Conservation (phyloP, 2,329 filamentous ascomycete genomes). For the Phialophora verrucosa region DNA sequence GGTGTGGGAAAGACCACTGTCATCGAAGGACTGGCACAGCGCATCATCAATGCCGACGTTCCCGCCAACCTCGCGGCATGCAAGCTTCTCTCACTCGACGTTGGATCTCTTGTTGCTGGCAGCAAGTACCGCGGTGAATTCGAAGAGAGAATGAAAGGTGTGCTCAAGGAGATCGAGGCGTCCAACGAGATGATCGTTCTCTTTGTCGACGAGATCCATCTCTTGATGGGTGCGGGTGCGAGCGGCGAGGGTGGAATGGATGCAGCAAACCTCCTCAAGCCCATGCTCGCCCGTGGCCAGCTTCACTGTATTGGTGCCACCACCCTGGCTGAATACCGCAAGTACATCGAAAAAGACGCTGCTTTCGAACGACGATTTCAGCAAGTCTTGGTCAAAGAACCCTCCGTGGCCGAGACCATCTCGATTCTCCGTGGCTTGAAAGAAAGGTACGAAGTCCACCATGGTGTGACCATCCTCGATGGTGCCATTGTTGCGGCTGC, state of each 20-base stretch:
- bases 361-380: constrained; percentile 99
- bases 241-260: constrained; percentile 98
- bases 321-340: constrained; percentile 92
- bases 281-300: constrained; percentile 95
- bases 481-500: constrained; percentile 89
- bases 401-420: constrained; percentile 83
- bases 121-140: constrained; percentile 99
- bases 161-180: constrained; percentile 93
- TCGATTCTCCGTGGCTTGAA: constrained; percentile 98
- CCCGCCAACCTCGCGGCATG: constrained; percentile 93
- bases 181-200: constrained; percentile 96
- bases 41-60: constrained; percentile 95
- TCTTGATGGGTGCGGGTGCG: constrained; percentile 95
- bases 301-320: constrained; percentile 98
- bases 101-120: constrained; percentile 91
- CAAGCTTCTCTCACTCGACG: constrained; percentile 91
- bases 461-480: constrained; percentile 95
- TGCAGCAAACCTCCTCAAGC: constrained; percentile 94
- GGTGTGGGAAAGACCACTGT: constrained; percentile 99
- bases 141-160: constrained; percentile 98
- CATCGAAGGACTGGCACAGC: constrained; percentile 90
- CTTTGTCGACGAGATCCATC: constrained; percentile 98
- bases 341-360: constrained; percentile 98
- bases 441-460: constrained; percentile 97
- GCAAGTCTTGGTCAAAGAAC: constrained; percentile 96